A percentile compares a stretch with the other conserved stretches of the same genome.
phyloP scores from a whole-genome alignment of 129 eudicot species.

The Centella asiatica region DNA sequence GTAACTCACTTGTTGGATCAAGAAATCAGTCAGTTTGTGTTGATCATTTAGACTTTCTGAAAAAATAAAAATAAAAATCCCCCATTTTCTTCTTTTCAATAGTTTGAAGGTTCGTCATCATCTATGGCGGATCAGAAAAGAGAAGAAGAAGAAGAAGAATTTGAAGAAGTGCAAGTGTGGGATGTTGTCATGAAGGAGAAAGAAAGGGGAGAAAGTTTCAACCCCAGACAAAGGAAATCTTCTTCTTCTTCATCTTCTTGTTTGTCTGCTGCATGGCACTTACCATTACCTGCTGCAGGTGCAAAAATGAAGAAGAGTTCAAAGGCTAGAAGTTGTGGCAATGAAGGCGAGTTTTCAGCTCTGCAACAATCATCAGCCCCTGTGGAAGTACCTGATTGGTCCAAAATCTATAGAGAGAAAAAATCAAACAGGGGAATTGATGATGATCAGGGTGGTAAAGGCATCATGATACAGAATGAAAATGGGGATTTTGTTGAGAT shows the following conservation, averaged over 20 bases:
- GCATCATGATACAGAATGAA: not conserved
- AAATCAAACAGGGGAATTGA: not conserved
- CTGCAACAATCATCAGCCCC: conserved; percentile 23
- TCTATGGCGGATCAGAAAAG: conserved; percentile 16
- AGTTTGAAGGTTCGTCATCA: not conserved
- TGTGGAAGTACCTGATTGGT: conserved; percentile 24
- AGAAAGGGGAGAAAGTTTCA: conserved; percentile 2
- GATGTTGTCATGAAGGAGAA: conserved; percentile 13
- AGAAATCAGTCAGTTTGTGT: conserved; percentile 2
- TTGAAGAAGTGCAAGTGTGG: conserved; percentile 34
- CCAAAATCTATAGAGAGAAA: conserved; percentile 5
- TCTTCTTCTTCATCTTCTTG: conserved; percentile 11
- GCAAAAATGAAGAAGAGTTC: conserved; percentile 15
- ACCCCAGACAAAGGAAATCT: not conserved
- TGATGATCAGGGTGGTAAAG: not conserved
- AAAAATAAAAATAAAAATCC: too few relatives aligned
- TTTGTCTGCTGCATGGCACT: conserved; percentile 24
- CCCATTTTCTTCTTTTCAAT: conserved; percentile 8
- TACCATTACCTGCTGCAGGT: not conserved
- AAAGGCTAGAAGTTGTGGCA: conserved; percentile 1
- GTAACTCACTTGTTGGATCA: not conserved
- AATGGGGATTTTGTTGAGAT: not conserved
- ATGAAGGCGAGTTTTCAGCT: not conserved
- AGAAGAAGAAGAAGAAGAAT: conserved; percentile 10
- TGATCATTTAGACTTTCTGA: not conserved